These are phyloP conservation scores for Nakazawaea pomicola DNA, from an alignment of 805 yeast species.

Conservation along the genomic window DNA sequence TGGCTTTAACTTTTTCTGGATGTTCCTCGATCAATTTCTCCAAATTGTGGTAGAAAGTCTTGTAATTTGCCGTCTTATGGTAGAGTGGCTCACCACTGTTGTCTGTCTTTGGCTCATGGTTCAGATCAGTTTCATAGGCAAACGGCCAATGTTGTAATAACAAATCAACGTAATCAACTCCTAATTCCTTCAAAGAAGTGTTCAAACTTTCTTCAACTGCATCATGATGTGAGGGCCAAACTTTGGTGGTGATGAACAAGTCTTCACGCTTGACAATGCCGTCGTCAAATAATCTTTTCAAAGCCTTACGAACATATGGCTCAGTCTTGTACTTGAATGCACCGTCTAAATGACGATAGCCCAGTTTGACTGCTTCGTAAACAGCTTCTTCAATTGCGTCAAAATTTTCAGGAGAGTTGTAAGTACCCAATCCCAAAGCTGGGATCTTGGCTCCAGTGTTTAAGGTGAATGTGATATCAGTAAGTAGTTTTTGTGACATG, in stretches of 20 bases:
- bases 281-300: constrained; percentile 41
- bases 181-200: constrained; percentile 30
- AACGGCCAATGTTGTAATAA: constrained; percentile 43
- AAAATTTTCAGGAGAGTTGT: constrained; percentile 26
- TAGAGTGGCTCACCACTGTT: background rate
- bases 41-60: constrained; percentile 73
- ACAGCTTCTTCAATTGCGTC: constrained; percentile 43
- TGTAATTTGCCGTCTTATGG: constrained; percentile 9
- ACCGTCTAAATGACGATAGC: constrained; percentile 46
- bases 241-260: constrained; percentile 69
- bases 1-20: constrained; percentile 62
- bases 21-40: constrained; percentile 56
- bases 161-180: constrained; percentile 37
- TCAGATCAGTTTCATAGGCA: constrained; percentile 26
- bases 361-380: constrained; percentile 49
- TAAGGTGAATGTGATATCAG: constrained; percentile 17
- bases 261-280: constrained; percentile 44
- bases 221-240: constrained; percentile 31
- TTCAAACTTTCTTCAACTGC: constrained; percentile 30
- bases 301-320: constrained; percentile 35
- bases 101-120: background rate
- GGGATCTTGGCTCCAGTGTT: constrained; percentile 22
- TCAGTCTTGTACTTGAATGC: constrained; percentile 47
- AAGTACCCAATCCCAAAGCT: constrained; percentile 28
- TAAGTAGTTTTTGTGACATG: constrained; percentile 2